A percentile compares a stretch with the other conserved stretches of the same genome.
Evolutionary conservation across 2,329 filamentous ascomycete genomes (phyloP).

Genomic region (Cordyceps pruinosa): DNA sequence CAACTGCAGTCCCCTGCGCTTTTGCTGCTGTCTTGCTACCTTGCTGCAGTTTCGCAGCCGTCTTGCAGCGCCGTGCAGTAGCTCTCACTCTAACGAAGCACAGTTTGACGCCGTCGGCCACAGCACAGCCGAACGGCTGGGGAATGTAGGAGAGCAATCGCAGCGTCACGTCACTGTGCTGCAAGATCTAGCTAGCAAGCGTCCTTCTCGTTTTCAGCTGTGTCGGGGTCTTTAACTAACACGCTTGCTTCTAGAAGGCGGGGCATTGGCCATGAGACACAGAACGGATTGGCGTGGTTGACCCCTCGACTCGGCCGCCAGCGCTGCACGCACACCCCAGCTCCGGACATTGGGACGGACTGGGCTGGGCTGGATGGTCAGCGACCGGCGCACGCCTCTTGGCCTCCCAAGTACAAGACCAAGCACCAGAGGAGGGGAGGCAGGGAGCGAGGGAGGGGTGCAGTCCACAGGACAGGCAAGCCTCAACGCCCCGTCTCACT

Average conservation of each 20-base stretch:
- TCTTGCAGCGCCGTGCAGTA: slow-evolving; percentile 1
- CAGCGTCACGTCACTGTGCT: background rate
- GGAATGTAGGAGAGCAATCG: slow-evolving; percentile 3
- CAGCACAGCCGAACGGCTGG: background rate
- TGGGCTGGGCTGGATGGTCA: too few relatives aligned
- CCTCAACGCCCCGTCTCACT: slow-evolving; percentile 8
- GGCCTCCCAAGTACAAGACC: background rate
- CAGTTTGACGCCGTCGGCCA: background rate
- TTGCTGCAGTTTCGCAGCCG: too few relatives aligned
- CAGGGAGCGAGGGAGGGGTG: background rate
- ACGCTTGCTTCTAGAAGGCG: slow-evolving; percentile 12
- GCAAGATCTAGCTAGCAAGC: slow-evolving; percentile 3
- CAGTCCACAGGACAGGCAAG: slow-evolving; percentile 1
- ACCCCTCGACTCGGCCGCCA: background rate
- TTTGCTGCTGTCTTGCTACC: too few relatives aligned
- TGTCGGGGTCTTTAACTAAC: slow-evolving; percentile 6
- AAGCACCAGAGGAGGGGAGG: too few relatives aligned
- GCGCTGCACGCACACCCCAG: background rate
- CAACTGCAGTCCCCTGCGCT: background rate
- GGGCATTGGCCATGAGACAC: slow-evolving; percentile 1
- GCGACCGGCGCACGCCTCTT: background rate
- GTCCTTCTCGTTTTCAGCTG: slow-evolving; percentile 8
- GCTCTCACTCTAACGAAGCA: background rate
- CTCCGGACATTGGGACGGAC: background rate
- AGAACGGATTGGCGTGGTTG: background rate